phyloP scores from a whole-genome alignment of 495 filamentous ascomycete species.

The Lepraria neglecta region DNA sequence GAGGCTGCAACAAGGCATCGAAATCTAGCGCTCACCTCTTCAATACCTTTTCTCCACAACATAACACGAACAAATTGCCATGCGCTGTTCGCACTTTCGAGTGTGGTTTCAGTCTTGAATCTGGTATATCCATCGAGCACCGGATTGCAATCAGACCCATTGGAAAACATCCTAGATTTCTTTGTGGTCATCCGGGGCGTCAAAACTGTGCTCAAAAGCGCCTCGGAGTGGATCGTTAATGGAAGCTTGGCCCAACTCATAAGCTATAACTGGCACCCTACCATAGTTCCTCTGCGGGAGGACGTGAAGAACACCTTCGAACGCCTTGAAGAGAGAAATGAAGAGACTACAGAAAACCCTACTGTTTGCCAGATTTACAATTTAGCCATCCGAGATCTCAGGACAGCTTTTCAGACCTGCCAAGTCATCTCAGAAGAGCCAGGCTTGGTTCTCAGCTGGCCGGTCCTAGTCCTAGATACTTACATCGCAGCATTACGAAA shows the following conservation, averaged over 20 bases:
- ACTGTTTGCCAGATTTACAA: not conserved
- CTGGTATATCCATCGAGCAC: conserved; percentile 1
- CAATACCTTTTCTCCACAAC: conserved; percentile 1
- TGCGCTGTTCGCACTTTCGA: conserved; percentile 16
- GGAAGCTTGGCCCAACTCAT: not conserved
- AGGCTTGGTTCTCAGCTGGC: conserved; percentile 12
- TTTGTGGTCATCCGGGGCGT: conserved; percentile 15
- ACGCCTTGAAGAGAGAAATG: not conserved
- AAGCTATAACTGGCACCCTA: not conserved
- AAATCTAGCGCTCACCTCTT: conserved; percentile 8
- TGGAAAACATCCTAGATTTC: conserved; percentile 8
- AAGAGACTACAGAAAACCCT: not conserved
- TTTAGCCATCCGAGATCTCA: conserved; percentile 7
- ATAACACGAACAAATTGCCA: conserved; percentile 6
- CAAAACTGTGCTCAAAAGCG: conserved; percentile 10
- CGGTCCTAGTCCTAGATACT: not conserved
- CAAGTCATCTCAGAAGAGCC: not conserved
- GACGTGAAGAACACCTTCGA: not conserved
- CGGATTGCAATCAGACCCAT: conserved; percentile 1
- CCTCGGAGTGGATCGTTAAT: not conserved
- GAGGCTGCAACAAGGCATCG: not conserved
- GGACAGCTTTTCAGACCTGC: conserved; percentile 3
- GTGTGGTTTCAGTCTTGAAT: conserved; percentile 6
- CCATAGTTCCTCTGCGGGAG: not conserved
- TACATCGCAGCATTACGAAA: conserved; percentile 33